phyloP scores from a whole-genome alignment of 2,329 filamentous ascomycete species.

The Allantophomopsis cytisporea region DNA sequence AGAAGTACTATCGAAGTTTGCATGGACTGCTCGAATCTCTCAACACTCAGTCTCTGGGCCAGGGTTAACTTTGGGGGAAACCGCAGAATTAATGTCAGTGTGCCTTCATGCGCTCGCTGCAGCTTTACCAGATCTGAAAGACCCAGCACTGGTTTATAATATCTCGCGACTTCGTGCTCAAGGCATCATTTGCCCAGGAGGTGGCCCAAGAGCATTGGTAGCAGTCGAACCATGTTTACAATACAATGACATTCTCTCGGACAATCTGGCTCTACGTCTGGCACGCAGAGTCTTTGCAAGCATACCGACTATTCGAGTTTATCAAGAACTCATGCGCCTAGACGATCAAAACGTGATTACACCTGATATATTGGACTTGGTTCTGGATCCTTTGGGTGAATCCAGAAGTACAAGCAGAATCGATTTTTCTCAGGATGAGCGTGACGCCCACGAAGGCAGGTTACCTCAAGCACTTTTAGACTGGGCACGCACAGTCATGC shows the following conservation, averaged over 20 bases:
- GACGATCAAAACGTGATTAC: background rate
- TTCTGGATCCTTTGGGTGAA: conserved; percentile 40
- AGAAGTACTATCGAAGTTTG: conserved; percentile 2
- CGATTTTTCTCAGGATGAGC: conserved; percentile 31
- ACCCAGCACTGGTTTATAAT: conserved; percentile 29
- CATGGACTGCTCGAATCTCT: conserved; percentile 8
- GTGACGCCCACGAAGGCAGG: conserved; percentile 18
- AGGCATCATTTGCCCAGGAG: conserved; percentile 19
- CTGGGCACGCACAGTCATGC: conserved; percentile 61
- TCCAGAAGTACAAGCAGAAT: conserved; percentile 21
- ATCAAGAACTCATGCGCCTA: conserved; percentile 13
- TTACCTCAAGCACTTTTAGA: conserved; percentile 44
- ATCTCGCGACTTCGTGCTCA: conserved; percentile 40
- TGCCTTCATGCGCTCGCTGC: conserved; percentile 50
- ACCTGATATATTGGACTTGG: conserved; percentile 11
- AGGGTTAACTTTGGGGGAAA: conserved; percentile 5
- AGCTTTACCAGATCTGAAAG: conserved; percentile 29
- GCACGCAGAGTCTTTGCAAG: conserved; percentile 44
- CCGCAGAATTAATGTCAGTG: conserved; percentile 27
- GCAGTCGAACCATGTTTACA: conserved; percentile 36
- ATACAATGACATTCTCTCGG: conserved; percentile 49
- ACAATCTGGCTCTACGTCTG: conserved; percentile 44
- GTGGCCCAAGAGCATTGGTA: conserved; percentile 29
- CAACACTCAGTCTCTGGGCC: too few relatives aligned
- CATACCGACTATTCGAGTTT: conserved; percentile 23